phyloP scores from a whole-genome alignment of 208 protist genomes.

The Leishmania turanica region DNA sequence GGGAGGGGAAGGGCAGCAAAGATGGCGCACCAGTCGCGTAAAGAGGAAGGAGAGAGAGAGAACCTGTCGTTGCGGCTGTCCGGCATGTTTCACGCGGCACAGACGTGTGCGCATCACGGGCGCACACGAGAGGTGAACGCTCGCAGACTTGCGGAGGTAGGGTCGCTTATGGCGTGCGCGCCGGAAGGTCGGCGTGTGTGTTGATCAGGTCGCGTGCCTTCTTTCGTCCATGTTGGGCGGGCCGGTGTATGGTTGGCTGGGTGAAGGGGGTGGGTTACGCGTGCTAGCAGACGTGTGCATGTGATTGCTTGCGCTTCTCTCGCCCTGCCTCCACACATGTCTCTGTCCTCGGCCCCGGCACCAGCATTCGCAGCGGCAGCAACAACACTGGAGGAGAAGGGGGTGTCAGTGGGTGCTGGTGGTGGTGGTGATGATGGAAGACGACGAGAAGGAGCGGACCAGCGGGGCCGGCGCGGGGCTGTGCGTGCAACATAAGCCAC shows the following conservation, averaged over 20 bases:
- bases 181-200: neutral
- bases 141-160: neutral
- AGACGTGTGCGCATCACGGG: neutral
- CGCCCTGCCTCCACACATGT: neutral
- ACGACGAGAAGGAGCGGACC: neutral
- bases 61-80: neutral
- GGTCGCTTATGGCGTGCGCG: neutral
- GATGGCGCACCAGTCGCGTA: neutral
- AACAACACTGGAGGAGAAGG: neutral
- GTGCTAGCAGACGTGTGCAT: neutral
- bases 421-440: no score
- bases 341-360: neutral
- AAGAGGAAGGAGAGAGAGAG: neutral
- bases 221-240: neutral
- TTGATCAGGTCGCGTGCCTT: neutral
- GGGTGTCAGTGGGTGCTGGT: neutral
- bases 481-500: neutral
- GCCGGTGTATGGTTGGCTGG: neutral
- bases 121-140: neutral
- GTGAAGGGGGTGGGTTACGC: neutral
- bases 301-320: neutral
- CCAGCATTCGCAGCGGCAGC: neutral
- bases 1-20: neutral
- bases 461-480: neutral
- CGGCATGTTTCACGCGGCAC: neutral